Base-by-base conservation (phyloP, 768 basidiomycete species). In the Tulasnella sp. region DNA sequence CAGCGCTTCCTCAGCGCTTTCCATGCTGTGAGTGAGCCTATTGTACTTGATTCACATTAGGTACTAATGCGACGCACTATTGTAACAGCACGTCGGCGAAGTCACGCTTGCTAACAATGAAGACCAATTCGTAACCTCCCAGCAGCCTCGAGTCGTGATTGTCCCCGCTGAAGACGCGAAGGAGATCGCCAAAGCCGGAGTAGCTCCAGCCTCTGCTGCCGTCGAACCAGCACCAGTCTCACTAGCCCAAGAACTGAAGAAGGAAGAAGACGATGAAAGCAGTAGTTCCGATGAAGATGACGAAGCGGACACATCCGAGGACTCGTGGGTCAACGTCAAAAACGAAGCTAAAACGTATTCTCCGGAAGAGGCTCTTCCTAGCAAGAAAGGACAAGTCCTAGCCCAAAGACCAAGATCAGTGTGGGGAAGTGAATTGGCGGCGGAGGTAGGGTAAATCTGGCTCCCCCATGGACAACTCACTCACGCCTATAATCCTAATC, bases 31-130 rank as follows among this genome's bases (percentile, higher is more conserved):
- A 77, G 84, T 80, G 62, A n/a, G 1, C 19, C 52, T 59, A 32
- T 6, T 29, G 22, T 29, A 12, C 52, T 2, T 22, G 52, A 59
- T 19, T 8, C 26, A n/a, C n/a, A 26, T 47, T 71, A 35, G 16
- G 42, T 22, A 16, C 29, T 59, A 29, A 41, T 40, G 6, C 41
- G 3, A 64, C 67, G 9, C 17, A 19, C 67, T 0, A 17, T 36
- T 32, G 36, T 32, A 41, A 29, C 67, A 89, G 88, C 84, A 87
- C 80, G 86, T 89, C 5, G 84, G 82, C 12, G 89, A 90, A 78
- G 86, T 88, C 8, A 80, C 79, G 52, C 72, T 82, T 16, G 77
- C 81, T 14, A 69, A 44, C 26, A 71, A 36, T 35, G 73, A 36
- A 14, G 59, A 71, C 34, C 34, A 62, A 12, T 41, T 72, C 29